Evolutionary conservation across 108 stramenopile genomes (phyloP).

Genomic region (Pinguiococcus pyrenoidosus): DNA sequence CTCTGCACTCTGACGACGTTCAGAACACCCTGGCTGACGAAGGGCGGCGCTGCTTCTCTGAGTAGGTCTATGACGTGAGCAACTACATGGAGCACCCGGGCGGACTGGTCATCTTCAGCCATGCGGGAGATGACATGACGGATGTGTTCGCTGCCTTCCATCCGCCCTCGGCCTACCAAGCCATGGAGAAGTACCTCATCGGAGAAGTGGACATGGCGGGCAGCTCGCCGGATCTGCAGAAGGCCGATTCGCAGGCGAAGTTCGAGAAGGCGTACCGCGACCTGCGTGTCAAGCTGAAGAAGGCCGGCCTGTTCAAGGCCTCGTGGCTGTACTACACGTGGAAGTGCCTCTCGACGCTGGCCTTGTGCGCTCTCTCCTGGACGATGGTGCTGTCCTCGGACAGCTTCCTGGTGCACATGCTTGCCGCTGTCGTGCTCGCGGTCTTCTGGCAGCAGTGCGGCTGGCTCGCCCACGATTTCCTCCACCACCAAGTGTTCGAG

Average conservation of each 20-base stretch:
- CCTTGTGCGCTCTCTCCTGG: conserved; percentile 60
- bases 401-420: conserved; percentile 53
- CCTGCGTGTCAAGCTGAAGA: conserved; percentile 65
- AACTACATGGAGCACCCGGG: conserved; percentile 92
- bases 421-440: conserved; percentile 70
- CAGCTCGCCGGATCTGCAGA: conserved; percentile 17
- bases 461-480: conserved; percentile 95
- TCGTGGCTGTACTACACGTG: conserved; percentile 60
- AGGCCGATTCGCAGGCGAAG: conserved; percentile 40
- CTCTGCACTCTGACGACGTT: no score
- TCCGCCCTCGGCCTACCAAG: conserved; percentile 64
- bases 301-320: conserved; percentile 89
- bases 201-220: conserved; percentile 60
- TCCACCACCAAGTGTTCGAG: conserved; percentile 86
- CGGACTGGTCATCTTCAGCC: conserved; percentile 74
- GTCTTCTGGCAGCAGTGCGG: conserved; percentile 98
- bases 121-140: conserved; percentile 96
- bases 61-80: conserved; percentile 95
- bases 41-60: no score
- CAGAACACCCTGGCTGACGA: no score
- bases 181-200: conserved; percentile 82
- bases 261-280: conserved; percentile 93
- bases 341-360: conserved; percentile 70
- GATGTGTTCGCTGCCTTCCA: conserved; percentile 98
- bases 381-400: conserved; percentile 61